phyloP scores from a whole-genome alignment of 129 eudicot genomes.

The Glebionis coronaria region DNA sequence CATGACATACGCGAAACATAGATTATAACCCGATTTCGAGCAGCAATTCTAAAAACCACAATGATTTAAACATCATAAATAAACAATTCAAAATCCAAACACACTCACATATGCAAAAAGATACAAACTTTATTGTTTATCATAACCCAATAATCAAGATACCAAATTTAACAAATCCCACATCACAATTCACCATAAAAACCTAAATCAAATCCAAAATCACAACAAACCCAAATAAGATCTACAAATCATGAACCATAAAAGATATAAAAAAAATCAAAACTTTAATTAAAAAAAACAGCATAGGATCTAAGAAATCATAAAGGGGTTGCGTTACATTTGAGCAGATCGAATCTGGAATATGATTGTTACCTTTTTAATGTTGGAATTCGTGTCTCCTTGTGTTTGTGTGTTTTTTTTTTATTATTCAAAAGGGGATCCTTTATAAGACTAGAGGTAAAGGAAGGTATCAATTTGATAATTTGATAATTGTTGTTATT shows the following conservation, averaged over 20 bases:
- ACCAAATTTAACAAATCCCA: constrained; percentile 11
- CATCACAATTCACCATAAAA: constrained; percentile 1
- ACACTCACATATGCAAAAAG: constrained; percentile 14
- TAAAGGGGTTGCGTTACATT: constrained; percentile 14
- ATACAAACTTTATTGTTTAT: constrained; percentile 9
- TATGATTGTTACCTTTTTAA: constrained; percentile 6
- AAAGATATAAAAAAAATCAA: background rate
- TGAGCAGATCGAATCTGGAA: constrained; percentile 30
- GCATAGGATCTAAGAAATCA: background rate
- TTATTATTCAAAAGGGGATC: background rate
- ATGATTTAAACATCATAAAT: background rate
- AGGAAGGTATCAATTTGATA: too few species aligned
- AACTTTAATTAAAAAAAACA: background rate
- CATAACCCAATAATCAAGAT: constrained; percentile 7
- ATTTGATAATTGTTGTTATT: too few species aligned
- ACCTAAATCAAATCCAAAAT: constrained; percentile 5
- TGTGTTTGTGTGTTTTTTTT: constrained; percentile 4
- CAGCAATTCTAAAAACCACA: background rate
- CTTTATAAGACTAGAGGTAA: too few species aligned
- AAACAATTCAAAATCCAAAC: background rate
- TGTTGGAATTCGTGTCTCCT: constrained; percentile 39
- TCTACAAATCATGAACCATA: constrained; percentile 11
- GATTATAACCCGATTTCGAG: background rate
- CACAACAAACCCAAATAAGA: constrained; percentile 23
- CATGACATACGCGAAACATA: too few species aligned